Conservation (phyloP, 2,329 filamentous ascomycete genomes). For the Neodidymelliopsis sp. region DNA sequence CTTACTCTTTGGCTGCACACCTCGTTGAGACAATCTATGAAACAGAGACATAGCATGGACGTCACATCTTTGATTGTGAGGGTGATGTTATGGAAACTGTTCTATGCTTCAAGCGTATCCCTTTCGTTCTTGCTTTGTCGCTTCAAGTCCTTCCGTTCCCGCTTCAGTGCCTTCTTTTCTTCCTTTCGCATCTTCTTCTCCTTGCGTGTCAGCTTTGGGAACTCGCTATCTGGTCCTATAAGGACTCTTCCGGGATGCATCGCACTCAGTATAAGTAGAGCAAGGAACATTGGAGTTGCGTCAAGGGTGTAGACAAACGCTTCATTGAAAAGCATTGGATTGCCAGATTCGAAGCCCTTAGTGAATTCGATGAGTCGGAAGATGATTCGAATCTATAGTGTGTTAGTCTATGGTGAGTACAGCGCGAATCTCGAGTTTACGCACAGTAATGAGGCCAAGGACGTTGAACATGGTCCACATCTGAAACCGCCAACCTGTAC, state of each 20-base stretch:
- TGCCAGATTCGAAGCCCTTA: conserved; percentile 51
- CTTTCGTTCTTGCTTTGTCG: not conserved
- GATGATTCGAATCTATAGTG: conserved; percentile 58
- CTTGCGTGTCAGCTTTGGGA: conserved; percentile 28
- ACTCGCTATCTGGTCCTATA: conserved; percentile 34
- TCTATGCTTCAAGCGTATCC: too few relatives aligned
- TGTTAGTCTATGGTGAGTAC: conserved; percentile 51
- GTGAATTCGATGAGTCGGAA: conserved; percentile 67
- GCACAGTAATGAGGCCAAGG: not conserved
- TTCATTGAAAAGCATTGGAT: conserved; percentile 59
- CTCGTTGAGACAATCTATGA: too few relatives aligned
- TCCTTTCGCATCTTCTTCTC: conserved; percentile 37
- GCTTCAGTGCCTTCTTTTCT: conserved; percentile 27
- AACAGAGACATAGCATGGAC: too few relatives aligned
- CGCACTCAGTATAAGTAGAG: conserved; percentile 27
- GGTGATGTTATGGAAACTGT: too few relatives aligned
- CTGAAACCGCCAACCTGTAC: not conserved
- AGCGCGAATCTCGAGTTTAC: not conserved
- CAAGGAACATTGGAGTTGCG: conserved; percentile 63
- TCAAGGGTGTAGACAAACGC: conserved; percentile 62
- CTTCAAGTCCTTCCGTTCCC: conserved; percentile 17
- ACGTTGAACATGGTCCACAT: conserved; percentile 5
- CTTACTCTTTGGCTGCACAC: too few relatives aligned
- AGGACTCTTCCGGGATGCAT: conserved; percentile 37
- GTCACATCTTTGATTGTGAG: too few relatives aligned